Percentiles rank a stretch among this genome's conserved stretches.
phyloP scores from a whole-genome alignment of 108 stramenopile genomes.

The Skeletonema potamos region DNA sequence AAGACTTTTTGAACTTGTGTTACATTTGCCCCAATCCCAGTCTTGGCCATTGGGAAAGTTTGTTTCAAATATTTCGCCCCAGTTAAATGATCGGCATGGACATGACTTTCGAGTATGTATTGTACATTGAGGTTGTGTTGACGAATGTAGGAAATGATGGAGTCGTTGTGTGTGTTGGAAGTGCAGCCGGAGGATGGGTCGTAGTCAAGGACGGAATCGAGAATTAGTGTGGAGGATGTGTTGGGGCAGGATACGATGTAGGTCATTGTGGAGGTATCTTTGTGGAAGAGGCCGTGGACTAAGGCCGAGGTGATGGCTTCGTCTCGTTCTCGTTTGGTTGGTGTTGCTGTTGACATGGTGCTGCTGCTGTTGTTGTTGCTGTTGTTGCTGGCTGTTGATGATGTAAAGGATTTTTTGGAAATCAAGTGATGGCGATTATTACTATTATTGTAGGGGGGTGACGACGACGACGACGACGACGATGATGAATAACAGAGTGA shows the following conservation, averaged over 20 bases:
- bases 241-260: slow-evolving; percentile 43
- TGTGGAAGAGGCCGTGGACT: slow-evolving; percentile 40
- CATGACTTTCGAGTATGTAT: slow-evolving; percentile 49
- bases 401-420: too few relatives aligned
- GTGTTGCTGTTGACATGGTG: slow-evolving; percentile 2
- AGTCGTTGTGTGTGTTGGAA: slow-evolving; percentile 36
- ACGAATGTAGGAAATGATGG: slow-evolving; percentile 11
- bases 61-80: slow-evolving; percentile 38
- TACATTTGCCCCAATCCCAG: slow-evolving; percentile 46
- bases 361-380: neutral
- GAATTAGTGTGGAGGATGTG: slow-evolving; percentile 26
- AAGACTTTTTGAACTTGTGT: slow-evolving; percentile 40
- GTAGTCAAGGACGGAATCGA: slow-evolving; percentile 52
- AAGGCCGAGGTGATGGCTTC: neutral
- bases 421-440: too few relatives aligned
- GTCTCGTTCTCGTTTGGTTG: too few relatives aligned
- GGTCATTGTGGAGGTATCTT: slow-evolving; percentile 37
- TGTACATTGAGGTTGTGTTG: slow-evolving; percentile 15
- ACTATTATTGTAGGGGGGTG: too few relatives aligned
- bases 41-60: slow-evolving; percentile 34
- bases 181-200: slow-evolving; percentile 36
- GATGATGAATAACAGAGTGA: neutral
- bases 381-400: too few relatives aligned
- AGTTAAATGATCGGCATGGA: slow-evolving; percentile 54
- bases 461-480: too few relatives aligned